Base-by-base conservation (phyloP, 2,329 filamentous ascomycete genomes). In the Coniochaeta prunicola region DNA sequence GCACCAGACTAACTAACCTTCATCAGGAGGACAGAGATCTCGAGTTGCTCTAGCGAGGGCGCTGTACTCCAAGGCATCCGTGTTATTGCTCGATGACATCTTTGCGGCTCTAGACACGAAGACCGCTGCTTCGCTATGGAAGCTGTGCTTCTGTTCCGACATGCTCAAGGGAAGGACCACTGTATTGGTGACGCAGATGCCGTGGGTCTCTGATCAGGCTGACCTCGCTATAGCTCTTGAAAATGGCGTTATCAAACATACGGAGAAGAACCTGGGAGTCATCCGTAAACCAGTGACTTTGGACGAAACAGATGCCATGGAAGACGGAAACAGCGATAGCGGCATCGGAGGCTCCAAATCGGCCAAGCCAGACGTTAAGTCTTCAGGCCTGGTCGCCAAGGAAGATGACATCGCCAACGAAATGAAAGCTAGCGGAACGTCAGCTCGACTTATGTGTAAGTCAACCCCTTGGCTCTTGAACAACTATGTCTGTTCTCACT, bases 51-150 rank as follows among this genome's bases (percentile, higher is more conserved):
- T 85, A 34, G 83, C 83, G 1, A 74, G 83, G 59, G 79, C 82
- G 7, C 66, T 86, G 1, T 86, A 85, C 66, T 84, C 82, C 1
- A 79, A 78, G 58, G 77, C 82, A 0, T 73, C 79, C 1, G 72
- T 84, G 2, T 70, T 85, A 24, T 71, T 86, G 0, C 75, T 86
- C 1, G 83, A 86, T 61, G 83, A 86, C 59, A 76, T 85, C 2
- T 83, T 86, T 62, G 82, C 82, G 1, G 83, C 83, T 0, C 72
- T 86, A 0, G 83, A 86, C 63, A 76, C 82, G 19, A 82, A 83
- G 63, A 86, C 83, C 0, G 78, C 80, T 1, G 78, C 80, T 17
- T 72, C 75, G 2, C 74, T 86, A 1, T 85, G 82, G 78, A 76
- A 81, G 59, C 73, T 78, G 58, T 84, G 80, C 63, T 85, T 86